These are phyloP conservation scores for Vachellia pachyceras DNA, from an alignment of 306 rosid genomes.

Conservation along the genomic window DNA sequence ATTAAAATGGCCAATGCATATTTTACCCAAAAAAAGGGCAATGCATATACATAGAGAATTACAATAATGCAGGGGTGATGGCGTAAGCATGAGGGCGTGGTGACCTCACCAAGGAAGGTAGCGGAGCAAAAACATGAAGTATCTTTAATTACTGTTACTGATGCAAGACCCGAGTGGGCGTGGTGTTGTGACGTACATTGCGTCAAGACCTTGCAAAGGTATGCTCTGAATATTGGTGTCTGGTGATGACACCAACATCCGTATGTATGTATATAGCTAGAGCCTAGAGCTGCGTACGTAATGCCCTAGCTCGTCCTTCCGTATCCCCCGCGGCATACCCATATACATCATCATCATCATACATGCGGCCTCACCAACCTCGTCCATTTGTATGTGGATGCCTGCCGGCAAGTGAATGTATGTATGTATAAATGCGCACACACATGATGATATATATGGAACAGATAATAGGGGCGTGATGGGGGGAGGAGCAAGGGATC, in stretches of 20 bases:
- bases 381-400: neutral
- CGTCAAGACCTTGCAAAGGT: neutral
- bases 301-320: neutral
- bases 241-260: neutral
- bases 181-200: neutral
- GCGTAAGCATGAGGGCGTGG: slow-evolving; percentile 5
- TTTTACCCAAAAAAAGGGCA: too few species aligned
- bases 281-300: too few species aligned
- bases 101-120: neutral
- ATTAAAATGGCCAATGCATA: too few species aligned
- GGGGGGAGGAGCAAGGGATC: slow-evolving; percentile 40
- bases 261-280: neutral
- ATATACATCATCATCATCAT: neutral
- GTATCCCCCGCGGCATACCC: neutral
- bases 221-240: neutral
- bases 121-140: neutral
- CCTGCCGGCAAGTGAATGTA: too few species aligned
- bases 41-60: too few species aligned
- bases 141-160: too few species aligned
- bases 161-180: too few species aligned
- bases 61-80: neutral
- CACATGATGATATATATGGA: too few species aligned
- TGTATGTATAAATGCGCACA: too few species aligned
- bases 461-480: too few species aligned
- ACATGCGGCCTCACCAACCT: neutral